Evolutionary conservation across 176 grass and related monocot species (phyloP).

Genomic region (Hordeum vulgare): DNA sequence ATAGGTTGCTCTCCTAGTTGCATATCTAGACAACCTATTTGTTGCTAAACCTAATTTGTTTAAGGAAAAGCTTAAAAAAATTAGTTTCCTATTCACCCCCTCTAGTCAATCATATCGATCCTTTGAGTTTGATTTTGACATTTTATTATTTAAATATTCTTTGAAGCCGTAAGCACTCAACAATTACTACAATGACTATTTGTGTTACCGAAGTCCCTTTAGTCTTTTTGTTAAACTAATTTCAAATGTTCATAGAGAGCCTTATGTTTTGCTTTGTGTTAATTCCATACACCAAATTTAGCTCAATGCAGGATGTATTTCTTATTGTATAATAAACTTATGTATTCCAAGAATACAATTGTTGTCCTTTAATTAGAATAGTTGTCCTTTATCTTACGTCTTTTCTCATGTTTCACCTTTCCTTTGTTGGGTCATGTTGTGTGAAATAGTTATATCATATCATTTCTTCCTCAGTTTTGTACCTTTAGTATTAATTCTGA

Average conservation of each 20-base stretch:
- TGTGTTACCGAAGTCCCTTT: background rate
- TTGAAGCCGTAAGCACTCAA: background rate
- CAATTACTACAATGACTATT: background rate
- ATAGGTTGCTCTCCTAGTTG: no score
- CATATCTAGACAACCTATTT: no score
- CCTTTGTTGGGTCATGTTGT: no score
- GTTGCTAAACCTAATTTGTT: no score
- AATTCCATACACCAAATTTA: background rate
- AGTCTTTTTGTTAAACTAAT: background rate
- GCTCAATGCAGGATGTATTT: background rate
- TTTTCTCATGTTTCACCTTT: no score
- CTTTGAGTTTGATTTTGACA: background rate
- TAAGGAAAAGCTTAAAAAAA: no score
- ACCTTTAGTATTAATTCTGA: no score
- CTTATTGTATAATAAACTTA: background rate
- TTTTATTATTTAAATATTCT: background rate
- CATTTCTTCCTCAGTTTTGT: no score
- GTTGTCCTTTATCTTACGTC: background rate
- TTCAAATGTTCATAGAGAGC: background rate
- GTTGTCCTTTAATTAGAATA: background rate
- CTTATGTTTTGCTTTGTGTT: background rate
- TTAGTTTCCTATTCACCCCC: no score
- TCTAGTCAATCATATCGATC: no score
- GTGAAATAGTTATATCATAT: no score
- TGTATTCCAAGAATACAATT: background rate